Evolutionary conservation across 495 filamentous ascomycete species (phyloP), one percentile per base, ranked within the genome.

Genomic region (Talaromyces stipitatus): DNA sequence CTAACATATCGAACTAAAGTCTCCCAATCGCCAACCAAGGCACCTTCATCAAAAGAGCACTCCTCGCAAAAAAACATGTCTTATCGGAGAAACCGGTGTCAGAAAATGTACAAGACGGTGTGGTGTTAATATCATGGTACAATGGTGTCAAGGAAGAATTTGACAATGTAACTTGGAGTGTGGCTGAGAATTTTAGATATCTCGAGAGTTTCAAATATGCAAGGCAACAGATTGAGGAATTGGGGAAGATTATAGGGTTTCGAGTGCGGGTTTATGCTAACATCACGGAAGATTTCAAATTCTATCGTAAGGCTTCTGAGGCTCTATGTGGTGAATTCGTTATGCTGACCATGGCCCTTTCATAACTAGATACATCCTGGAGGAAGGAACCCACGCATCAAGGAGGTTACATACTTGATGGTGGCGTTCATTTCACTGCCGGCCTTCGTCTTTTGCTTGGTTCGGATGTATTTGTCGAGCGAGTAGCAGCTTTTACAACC

Each of bases 1-100:
- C 20, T 29, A 27, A 32, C 26, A 3, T 10, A 2, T 47, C 10
- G 24, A 26, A 45, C 14, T n/a, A n/a, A n/a, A 64, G 71, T 38
- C 69, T 73, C 12, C 68, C 66, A 0, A 77, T 77, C 32, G 58
- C 69, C 7, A 64, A 65, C 10, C 72, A 77, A 46, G 72, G 69
- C 11, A 61, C 62, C 2, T 76, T 69, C 50, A 75, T 77, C 59
- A 60, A 55, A 22, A 61, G 64, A 28, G 72, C 87, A 4, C 75
- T 94, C 0, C 60, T 69, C 0, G 86, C 87, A 1, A 84, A 86
- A 22, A 94, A 94, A 61, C 88, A 91, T 68, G 89, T 92, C 5
- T 69, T 92, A 0, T 85, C 85, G 9, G 88, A 91, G 66, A 91
- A 90, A 64, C 87, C 87, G 24, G 75, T 89, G 24, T 84, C 85